phyloP scores from a whole-genome alignment of 2,329 filamentous ascomycete genomes.

The Colletotrichum acutatum region DNA sequence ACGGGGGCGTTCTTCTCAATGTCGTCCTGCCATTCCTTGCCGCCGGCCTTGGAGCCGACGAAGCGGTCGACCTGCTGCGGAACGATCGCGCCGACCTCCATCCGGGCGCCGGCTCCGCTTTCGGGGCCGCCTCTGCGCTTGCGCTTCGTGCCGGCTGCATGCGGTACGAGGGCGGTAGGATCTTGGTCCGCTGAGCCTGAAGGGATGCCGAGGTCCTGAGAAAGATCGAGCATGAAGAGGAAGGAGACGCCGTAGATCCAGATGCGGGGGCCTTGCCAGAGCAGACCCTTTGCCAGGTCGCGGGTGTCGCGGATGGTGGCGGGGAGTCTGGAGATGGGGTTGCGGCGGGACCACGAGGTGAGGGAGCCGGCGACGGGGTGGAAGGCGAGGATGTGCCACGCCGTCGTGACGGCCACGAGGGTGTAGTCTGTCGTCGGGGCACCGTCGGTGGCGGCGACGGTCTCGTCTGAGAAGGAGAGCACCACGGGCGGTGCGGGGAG shows the following conservation, averaged over 20 bases:
- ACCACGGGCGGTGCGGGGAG: constrained; percentile 73
- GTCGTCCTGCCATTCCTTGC: constrained; percentile 47
- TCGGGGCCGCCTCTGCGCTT: constrained; percentile 59
- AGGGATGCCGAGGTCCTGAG: constrained; percentile 69
- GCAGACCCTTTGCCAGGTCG: constrained; percentile 83
- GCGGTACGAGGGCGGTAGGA: constrained; percentile 35
- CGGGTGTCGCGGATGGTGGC: constrained; percentile 77
- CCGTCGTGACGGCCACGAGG: constrained; percentile 65
- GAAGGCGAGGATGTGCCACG: constrained; percentile 78
- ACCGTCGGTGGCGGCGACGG: constrained; percentile 42
- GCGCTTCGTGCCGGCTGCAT: constrained; percentile 58
- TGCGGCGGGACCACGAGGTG: constrained; percentile 86
- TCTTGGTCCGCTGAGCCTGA: constrained; percentile 37
- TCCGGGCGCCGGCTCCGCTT: constrained; percentile 64
- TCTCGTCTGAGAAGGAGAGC: constrained; percentile 72
- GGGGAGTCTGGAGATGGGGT: constrained; percentile 81
- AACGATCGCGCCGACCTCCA: constrained; percentile 57
- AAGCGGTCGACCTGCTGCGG: constrained; percentile 52
- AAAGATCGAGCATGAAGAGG: constrained; percentile 92
- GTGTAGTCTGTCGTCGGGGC: constrained; percentile 54
- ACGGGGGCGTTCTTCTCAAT: constrained; percentile 40
- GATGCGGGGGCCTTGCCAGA: constrained; percentile 83
- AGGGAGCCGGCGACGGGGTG: constrained; percentile 81
- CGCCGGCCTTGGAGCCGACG: constrained; percentile 48
- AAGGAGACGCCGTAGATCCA: constrained; percentile 92